Evolutionary conservation across 345 rosid genomes (phyloP), one percentile per base, ranked within the genome.

Genomic region (Citrus australasica): DNA sequence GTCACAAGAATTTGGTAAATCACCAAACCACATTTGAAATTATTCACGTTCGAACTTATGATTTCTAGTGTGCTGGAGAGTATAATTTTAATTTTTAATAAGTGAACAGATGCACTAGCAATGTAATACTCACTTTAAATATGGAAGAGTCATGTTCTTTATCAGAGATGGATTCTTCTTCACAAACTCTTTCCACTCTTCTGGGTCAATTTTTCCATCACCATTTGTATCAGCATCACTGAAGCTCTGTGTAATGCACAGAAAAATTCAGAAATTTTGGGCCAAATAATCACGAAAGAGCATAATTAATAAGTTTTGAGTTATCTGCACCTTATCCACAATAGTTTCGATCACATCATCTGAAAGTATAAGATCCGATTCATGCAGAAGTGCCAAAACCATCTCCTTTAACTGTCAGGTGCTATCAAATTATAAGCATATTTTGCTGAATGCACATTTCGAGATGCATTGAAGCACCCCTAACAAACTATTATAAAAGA

Each of bases 91-190:
- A 5, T 24, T 30, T 30, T 30, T 24, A 6, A 35, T 9, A 16
- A 46, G 51, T 11, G 51, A 46, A 46, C 51, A 13, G 51, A 46
- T 46, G 48, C 40, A 48, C 7, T 46, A 11, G 42, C 1, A 40
- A 24, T 21, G 22, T 40, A 38, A 35, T 38, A 84, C 90, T 90
- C 69, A 96, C 99, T 87, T 91, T 25, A 96, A 83, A 83, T 92
- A 91, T 1, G 99, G 98, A 33, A 96, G 88, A 33, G 97, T 93
- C 98, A 94, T 96, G 89, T 92, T 96, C 90, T 89, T 96, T 78
- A 93, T 83, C 42, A 96, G 89, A 66, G 97, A 91, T 0, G 99
- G 99, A 75, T 92, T 73, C 84, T 82, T 89, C 8, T 82, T 83
- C 70, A 91, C 97, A 42, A 90, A 92, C 37, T 89, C 92, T 78